Conservation (phyloP, 73 alveolate genomes). For the Stentor coeruleus region DNA sequence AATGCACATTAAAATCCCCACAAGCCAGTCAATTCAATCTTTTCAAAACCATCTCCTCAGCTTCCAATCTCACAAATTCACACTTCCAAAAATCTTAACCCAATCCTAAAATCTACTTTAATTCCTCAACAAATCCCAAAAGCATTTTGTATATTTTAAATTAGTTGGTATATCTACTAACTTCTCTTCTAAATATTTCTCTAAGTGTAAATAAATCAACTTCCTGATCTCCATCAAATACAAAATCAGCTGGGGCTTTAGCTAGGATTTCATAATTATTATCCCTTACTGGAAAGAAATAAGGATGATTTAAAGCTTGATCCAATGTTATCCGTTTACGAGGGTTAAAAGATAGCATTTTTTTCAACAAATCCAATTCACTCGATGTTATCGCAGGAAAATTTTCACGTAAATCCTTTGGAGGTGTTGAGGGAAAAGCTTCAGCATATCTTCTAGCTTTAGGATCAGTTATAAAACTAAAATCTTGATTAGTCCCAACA, state of each 20-base stretch:
- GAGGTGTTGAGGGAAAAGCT: constrained; percentile 56
- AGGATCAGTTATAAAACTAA: constrained; percentile 69
- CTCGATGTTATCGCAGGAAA: constrained; percentile 73
- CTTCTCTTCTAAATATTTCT: constrained; percentile 44
- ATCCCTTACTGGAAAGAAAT: constrained; percentile 44
- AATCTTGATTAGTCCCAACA: constrained; percentile 71
- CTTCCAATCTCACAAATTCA: no score
- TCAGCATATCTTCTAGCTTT: constrained; percentile 81
- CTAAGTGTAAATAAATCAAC: constrained; percentile 40
- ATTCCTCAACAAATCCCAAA: no score
- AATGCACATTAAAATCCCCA: no score
- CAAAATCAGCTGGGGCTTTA: constrained; percentile 36
- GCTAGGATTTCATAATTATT: constrained; percentile 48
- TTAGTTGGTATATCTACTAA: constrained; percentile 41
- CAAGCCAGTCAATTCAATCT: no score
- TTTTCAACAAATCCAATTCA: constrained; percentile 64
- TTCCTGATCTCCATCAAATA: constrained; percentile 47
- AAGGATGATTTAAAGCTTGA: constrained; percentile 77
- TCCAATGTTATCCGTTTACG: constrained; percentile 77
- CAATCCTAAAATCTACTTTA: no score
- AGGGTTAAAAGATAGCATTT: constrained; percentile 72
- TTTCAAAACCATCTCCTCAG: no score
- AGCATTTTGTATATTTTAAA: no score
- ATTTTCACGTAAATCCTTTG: constrained; percentile 49
- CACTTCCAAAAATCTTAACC: no score